phyloP scores from a whole-genome alignment of 2,329 filamentous ascomycete species.

The Aspergillus vadensis region DNA sequence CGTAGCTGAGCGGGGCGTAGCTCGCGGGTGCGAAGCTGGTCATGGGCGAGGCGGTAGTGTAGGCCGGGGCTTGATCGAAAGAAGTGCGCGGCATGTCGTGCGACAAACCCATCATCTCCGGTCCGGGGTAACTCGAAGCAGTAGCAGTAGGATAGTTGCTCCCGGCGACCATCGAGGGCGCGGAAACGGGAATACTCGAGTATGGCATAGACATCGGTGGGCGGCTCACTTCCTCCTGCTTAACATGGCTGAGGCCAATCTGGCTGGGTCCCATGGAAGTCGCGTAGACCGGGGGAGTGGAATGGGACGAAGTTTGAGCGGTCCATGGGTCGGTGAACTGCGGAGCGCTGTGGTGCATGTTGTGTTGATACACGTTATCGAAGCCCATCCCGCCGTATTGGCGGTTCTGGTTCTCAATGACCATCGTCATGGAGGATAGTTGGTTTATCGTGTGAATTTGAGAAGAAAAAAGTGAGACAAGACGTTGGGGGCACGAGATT shows the following conservation, averaged over 20 bases:
- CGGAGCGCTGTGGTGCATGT: constrained; percentile 63
- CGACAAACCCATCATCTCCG: constrained; percentile 67
- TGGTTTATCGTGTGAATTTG: constrained; percentile 1
- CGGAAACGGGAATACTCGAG: constrained; percentile 69
- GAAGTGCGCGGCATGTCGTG: constrained; percentile 78
- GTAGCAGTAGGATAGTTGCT: constrained; percentile 67
- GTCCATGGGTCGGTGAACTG: constrained; percentile 92
- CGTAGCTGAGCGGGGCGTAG: constrained; percentile 80
- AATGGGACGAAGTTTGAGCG: constrained; percentile 56
- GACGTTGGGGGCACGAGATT: constrained; percentile 6
- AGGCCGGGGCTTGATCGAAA: constrained; percentile 70
- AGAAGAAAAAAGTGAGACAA: background rate
- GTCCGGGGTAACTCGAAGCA: constrained; percentile 57
- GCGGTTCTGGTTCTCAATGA: constrained; percentile 85
- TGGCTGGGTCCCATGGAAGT: constrained; percentile 63
- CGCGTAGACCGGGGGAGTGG: constrained; percentile 62
- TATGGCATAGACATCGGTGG: constrained; percentile 70
- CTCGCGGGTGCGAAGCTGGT: constrained; percentile 67
- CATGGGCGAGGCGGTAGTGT: constrained; percentile 68
- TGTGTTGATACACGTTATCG: constrained; percentile 71
- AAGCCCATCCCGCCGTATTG: constrained; percentile 77
- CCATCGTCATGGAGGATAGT: constrained; percentile 79
- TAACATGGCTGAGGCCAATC: constrained; percentile 58
- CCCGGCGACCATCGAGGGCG: constrained; percentile 69
- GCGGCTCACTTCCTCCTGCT: constrained; percentile 58